Evolutionary conservation across 768 basidiomycete species (phyloP).

Genomic region (Suillus subluteus): DNA sequence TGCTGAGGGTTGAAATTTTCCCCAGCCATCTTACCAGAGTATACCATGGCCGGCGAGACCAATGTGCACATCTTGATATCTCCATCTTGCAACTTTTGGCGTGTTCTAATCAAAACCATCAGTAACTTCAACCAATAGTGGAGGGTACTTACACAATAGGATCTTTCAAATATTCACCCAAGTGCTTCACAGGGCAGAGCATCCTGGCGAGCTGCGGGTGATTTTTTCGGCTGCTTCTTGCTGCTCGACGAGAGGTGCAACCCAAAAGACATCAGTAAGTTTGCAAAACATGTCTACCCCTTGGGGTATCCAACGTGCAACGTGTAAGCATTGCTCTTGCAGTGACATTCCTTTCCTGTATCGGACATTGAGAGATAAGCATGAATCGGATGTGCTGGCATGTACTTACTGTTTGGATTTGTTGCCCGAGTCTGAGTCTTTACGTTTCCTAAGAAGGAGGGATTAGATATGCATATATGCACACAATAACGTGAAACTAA

Average conservation of each 20-base stretch:
- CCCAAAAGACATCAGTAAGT: neutral
- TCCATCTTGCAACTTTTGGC: slow-evolving; percentile 1
- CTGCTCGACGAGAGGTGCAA: neutral
- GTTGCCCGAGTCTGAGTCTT: neutral
- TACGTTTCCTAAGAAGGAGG: neutral
- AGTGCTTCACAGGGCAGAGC: slow-evolving; percentile 10
- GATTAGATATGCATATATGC: neutral
- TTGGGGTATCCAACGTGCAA: slow-evolving; percentile 10
- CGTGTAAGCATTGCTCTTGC: slow-evolving; percentile 5
- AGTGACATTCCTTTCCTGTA: neutral
- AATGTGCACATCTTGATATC: slow-evolving; percentile 12
- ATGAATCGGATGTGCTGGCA: too few species aligned
- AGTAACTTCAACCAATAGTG: neutral
- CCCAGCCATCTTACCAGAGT: slow-evolving; percentile 7
- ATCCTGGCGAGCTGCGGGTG: slow-evolving; percentile 10
- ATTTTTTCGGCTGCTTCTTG: neutral
- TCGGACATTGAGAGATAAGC: too few species aligned
- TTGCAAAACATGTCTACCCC: slow-evolving; percentile 13
- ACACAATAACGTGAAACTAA: neutral
- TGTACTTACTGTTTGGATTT: neutral
- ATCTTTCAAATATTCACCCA: neutral
- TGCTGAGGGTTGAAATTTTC: slow-evolving; percentile 9
- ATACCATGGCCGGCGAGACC: slow-evolving; percentile 7
- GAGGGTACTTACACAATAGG: neutral
- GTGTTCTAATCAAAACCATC: slow-evolving; percentile 3